A percentile compares a stretch with the other conserved stretches of the same genome.
Conservation (phyloP, 129 eudicot genomes). For the Flaveria sonorensis region DNA sequence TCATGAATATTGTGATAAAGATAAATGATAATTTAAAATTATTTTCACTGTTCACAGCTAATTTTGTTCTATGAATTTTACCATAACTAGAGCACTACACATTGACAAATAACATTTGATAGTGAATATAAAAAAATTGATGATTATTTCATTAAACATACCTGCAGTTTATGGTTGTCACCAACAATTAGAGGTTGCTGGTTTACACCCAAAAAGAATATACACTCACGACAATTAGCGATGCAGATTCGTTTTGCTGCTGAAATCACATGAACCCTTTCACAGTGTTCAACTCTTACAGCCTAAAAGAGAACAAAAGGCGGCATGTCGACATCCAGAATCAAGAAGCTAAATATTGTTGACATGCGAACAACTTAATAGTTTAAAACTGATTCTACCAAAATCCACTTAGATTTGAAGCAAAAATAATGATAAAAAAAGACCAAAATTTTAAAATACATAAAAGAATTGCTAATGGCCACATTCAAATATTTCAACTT, state of each 20-base stretch:
- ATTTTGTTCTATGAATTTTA: neutral
- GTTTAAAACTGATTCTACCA: neutral
- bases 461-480: neutral
- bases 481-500: neutral
- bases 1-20: neutral
- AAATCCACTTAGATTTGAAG: slow-evolving; percentile 10
- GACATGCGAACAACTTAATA: slow-evolving; percentile 6
- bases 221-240: slow-evolving; percentile 96
- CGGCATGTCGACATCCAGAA: slow-evolving; percentile 7
- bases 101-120: neutral
- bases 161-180: slow-evolving; percentile 98
- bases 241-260: slow-evolving; percentile 91
- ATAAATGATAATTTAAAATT: neutral
- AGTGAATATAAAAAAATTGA: neutral
- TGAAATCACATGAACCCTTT: slow-evolving; percentile 88
- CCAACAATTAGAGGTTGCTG: slow-evolving; percentile 96
- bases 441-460: neutral
- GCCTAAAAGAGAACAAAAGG: slow-evolving; percentile 53
- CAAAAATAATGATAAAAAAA: neutral
- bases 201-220: slow-evolving; percentile 92
- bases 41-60: neutral
- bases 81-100: neutral
- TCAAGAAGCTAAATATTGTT: neutral
- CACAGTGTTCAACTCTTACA: slow-evolving; percentile 96
- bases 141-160: slow-evolving; percentile 9